Percentiles rank a stretch among this genome's conserved stretches.
These are phyloP conservation scores for Calonectria pseudoreteaudii DNA, from an alignment of 2,329 filamentous ascomycete species.

Conservation along the genomic window DNA sequence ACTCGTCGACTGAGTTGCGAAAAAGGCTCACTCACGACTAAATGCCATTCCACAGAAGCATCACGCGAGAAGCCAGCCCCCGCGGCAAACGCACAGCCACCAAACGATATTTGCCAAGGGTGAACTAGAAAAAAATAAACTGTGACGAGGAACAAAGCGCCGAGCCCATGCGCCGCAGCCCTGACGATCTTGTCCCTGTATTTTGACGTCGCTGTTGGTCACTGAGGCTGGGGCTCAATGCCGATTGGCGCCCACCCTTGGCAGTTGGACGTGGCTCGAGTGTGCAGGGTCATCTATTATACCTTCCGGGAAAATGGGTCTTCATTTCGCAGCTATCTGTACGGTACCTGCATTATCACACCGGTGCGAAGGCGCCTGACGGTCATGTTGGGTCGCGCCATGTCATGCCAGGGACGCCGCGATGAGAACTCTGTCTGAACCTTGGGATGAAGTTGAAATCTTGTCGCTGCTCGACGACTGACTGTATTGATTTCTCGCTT, in stretches of 20 bases:
- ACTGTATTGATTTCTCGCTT: background rate
- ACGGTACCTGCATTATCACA: conserved; percentile 13
- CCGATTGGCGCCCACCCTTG: conserved; percentile 18
- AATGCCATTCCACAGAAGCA: background rate
- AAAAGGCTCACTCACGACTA: background rate
- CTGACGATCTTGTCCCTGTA: conserved; percentile 11
- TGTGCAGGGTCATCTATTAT: conserved; percentile 12
- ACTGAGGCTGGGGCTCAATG: background rate
- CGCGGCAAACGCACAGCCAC: conserved; percentile 1
- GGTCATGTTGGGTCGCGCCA: background rate
- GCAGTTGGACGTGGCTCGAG: background rate
- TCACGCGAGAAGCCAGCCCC: background rate
- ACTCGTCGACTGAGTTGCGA: background rate
- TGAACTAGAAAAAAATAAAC: conserved; percentile 30
- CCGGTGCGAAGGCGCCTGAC: conserved; percentile 24
- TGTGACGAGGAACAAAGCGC: conserved; percentile 6
- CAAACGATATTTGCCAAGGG: conserved; percentile 32
- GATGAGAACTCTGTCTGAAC: background rate
- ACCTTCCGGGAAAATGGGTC: background rate
- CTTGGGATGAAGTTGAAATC: background rate
- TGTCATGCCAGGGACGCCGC: background rate
- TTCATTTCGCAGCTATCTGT: conserved; percentile 16
- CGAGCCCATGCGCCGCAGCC: conserved; percentile 3
- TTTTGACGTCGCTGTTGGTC: conserved; percentile 3
- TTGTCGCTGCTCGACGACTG: background rate